These are phyloP conservation scores for Populus simonii DNA, from an alignment of 345 rosid genomes.

Conservation along the genomic window DNA sequence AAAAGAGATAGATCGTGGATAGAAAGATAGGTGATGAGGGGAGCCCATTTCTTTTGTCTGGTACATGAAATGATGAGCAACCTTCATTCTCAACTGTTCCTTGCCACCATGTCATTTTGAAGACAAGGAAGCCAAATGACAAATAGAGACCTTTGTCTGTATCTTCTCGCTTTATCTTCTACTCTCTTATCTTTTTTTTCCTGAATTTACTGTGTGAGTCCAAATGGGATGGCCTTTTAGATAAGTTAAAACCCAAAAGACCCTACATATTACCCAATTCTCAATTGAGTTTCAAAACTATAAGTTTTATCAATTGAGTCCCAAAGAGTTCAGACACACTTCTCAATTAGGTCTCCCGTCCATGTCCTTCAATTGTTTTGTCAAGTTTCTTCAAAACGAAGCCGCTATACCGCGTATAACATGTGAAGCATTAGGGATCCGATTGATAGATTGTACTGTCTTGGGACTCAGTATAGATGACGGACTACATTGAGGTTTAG, in stretches of 20 bases:
- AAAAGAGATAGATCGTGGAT: background rate
- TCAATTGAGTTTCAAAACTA: background rate
- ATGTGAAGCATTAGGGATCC: no score
- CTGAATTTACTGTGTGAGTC: background rate
- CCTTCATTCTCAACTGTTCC: background rate
- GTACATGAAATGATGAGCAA: background rate
- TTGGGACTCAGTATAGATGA: no score
- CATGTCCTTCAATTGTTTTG: background rate
- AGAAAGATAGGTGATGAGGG: conserved; percentile 2
- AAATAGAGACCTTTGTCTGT: background rate
- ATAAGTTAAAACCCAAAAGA: background rate
- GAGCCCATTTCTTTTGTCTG: conserved; percentile 10
- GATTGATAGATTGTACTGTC: no score
- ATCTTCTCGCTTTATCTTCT: background rate
- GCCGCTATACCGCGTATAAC: background rate
- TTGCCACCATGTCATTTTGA: background rate
- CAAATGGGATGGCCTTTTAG: background rate
- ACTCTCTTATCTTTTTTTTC: background rate
- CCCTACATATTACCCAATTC: background rate
- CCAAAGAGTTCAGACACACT: background rate
- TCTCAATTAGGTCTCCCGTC: background rate
- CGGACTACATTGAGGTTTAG: no score
- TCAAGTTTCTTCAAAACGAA: background rate
- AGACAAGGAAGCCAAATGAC: background rate
- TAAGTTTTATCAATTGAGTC: background rate